phyloP scores from a whole-genome alignment of 495 filamentous ascomycete species.

The Sporormia fimetaria region DNA sequence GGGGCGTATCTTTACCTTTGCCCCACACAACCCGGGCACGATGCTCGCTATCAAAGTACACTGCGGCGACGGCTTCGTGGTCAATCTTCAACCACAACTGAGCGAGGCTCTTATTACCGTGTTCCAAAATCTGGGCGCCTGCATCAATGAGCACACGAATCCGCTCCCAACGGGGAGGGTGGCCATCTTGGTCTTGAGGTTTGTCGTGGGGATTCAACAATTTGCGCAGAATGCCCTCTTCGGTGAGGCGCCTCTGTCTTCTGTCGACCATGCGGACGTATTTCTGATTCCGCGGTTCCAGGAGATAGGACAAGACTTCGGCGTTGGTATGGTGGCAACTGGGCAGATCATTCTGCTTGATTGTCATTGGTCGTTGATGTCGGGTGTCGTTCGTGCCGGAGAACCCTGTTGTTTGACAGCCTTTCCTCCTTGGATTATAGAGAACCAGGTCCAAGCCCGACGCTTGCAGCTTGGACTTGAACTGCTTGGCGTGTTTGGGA shows the following conservation, averaged over 20 bases:
- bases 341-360: constrained; percentile 42
- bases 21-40: constrained; percentile 37
- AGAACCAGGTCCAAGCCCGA: constrained; percentile 44
- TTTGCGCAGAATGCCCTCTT: constrained; percentile 31
- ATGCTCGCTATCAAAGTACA: constrained; percentile 39
- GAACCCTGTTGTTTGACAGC: constrained; percentile 39
- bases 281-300: constrained; percentile 35
- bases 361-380: constrained; percentile 40
- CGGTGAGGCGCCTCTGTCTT: constrained; percentile 29
- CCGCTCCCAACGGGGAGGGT: background rate
- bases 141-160: constrained; percentile 44
- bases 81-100: constrained; percentile 37
- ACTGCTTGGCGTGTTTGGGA: constrained; percentile 42
- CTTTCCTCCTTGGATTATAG: background rate
- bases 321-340: constrained; percentile 41
- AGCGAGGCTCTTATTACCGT: constrained; percentile 35
- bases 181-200: too few relatives aligned
- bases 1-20: constrained; percentile 31
- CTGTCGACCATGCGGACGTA: constrained; percentile 31
- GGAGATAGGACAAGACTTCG: constrained; percentile 42
- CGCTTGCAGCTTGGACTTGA: constrained; percentile 42
- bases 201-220: constrained; percentile 15
- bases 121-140: constrained; percentile 42
- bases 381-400: constrained; percentile 46
- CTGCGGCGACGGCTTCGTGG: constrained; percentile 29